phyloP scores from a whole-genome alignment of 1,284 basidiomycete species.

The Puccinia triticina region DNA sequence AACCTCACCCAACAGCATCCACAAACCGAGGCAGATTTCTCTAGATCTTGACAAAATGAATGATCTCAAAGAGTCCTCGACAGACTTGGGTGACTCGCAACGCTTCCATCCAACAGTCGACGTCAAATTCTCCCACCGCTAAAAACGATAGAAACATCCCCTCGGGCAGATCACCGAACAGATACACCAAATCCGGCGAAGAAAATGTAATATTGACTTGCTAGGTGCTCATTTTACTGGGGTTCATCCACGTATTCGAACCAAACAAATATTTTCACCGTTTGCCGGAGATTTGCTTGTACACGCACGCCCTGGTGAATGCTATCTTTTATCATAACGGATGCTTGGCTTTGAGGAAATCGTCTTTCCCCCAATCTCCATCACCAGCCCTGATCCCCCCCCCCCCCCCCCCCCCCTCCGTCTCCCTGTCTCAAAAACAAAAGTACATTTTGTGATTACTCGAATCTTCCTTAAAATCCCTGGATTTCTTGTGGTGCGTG shows the following conservation, averaged over 20 bases:
- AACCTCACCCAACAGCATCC: slow-evolving; percentile 21
- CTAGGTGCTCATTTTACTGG: too few species aligned
- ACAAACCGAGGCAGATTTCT: background rate
- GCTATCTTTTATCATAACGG: background rate
- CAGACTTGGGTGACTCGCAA: background rate
- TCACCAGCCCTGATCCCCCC: background rate
- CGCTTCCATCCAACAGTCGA: background rate
- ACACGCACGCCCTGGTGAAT: background rate
- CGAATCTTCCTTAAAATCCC: too few species aligned
- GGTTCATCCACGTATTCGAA: too few species aligned
- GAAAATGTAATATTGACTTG: background rate
- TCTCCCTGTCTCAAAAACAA: background rate
- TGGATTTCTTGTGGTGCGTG: background rate
- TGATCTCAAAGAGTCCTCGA: background rate
- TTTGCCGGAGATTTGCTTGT: background rate
- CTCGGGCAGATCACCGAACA: background rate
- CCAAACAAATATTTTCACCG: too few species aligned
- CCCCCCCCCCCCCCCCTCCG: background rate
- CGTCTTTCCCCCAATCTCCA: background rate
- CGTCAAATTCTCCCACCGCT: background rate
- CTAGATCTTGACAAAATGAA: background rate
- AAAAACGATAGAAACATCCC: background rate
- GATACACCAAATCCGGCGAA: background rate
- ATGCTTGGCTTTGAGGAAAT: background rate
- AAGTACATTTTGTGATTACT: background rate